These are phyloP conservation scores for Pleurotus pulmonarius DNA, from an alignment of 768 basidiomycete genomes.

Conservation along the genomic window DNA sequence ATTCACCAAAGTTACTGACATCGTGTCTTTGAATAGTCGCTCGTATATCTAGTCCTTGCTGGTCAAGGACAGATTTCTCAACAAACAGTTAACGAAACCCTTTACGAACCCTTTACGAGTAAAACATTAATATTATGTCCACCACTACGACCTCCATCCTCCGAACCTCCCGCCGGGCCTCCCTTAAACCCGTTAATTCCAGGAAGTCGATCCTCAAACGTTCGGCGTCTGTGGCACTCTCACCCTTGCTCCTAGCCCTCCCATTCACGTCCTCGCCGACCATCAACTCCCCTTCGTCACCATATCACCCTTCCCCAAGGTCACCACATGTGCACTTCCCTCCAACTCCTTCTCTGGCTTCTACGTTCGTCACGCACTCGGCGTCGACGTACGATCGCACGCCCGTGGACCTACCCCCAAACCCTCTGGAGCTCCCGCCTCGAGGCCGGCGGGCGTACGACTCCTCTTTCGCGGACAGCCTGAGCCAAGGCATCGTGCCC, in stretches of 20 bases:
- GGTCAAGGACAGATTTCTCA: constrained; percentile 6
- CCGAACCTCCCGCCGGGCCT: background rate
- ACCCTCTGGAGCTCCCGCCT: constrained; percentile 48
- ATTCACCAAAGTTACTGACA: background rate
- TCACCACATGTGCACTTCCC: constrained; percentile 60
- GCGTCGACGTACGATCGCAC: constrained; percentile 60
- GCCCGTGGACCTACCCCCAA: constrained; percentile 58
- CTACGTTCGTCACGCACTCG: constrained; percentile 57
- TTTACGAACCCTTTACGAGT: constrained; percentile 10
- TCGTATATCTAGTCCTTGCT: constrained; percentile 9
- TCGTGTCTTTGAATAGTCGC: background rate
- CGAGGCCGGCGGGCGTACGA: constrained; percentile 48
- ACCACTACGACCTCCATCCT: constrained; percentile 5
- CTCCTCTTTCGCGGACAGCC: constrained; percentile 18
- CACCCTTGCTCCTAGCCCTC: constrained; percentile 28
- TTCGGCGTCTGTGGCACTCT: constrained; percentile 32
- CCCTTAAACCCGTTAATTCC: constrained; percentile 11
- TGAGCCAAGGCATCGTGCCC: constrained; percentile 7
- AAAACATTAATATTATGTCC: constrained; percentile 7
- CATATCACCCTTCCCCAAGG: constrained; percentile 45
- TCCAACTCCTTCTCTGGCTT: constrained; percentile 48
- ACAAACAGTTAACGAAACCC: background rate
- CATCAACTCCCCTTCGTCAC: constrained; percentile 53
- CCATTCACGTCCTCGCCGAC: constrained; percentile 38
- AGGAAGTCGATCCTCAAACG: constrained; percentile 38